Conservation (phyloP, 2,329 filamentous ascomycete genomes). For the Claviceps arundinis region DNA sequence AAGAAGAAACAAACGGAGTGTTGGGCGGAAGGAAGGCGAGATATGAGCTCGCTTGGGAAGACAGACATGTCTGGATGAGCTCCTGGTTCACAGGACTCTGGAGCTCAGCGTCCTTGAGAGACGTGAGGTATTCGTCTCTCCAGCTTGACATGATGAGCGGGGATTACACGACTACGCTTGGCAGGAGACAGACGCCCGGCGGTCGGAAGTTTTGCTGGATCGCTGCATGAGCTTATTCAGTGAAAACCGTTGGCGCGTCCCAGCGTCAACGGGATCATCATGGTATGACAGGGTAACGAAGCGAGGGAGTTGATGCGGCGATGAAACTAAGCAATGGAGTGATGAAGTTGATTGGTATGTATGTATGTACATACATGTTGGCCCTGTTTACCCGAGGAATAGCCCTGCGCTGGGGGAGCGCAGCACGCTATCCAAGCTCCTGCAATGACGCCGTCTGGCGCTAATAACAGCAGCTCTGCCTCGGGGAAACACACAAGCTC, state of each 20-base stretch:
- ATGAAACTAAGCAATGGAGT: not conserved
- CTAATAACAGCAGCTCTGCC: not conserved
- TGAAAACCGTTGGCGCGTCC: not conserved
- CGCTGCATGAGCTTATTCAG: not conserved
- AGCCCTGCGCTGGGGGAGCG: constrained; percentile 10
- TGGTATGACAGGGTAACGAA: not conserved
- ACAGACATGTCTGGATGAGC: constrained; percentile 67
- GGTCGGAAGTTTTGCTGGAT: not conserved
- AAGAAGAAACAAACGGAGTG: not conserved
- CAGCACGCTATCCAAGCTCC: not conserved
- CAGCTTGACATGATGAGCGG: constrained; percentile 46
- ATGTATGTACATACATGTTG: not conserved
- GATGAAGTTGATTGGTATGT: not conserved
- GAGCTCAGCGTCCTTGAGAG: constrained; percentile 58
- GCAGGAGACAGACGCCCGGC: not conserved
- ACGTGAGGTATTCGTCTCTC: constrained; percentile 68
- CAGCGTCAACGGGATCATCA: too few relatives aligned
- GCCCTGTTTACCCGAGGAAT: constrained; percentile 19
- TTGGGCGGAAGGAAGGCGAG: not conserved
- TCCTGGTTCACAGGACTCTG: constrained; percentile 48
- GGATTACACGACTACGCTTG: not conserved
- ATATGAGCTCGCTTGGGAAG: not conserved
- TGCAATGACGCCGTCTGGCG: not conserved
- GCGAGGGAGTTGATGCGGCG: not conserved
- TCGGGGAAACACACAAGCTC: not conserved